Evolutionary conservation across 139 green algal species (phyloP).

Genomic region (Yamagishiella unicocca): DNA sequence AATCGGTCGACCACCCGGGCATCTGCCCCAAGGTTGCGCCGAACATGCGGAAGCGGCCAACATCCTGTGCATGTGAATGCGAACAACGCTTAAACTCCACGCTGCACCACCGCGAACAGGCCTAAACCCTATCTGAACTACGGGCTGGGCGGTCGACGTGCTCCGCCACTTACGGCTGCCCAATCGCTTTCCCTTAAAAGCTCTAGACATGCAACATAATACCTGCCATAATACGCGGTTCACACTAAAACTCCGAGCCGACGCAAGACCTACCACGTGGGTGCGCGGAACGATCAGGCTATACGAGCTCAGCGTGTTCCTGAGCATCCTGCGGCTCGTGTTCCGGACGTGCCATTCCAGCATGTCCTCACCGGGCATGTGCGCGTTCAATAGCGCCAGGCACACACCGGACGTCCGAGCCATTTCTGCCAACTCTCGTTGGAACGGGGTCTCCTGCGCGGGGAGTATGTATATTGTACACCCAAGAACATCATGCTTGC

Average conservation of each 20-base stretch:
- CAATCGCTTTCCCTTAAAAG: too few relatives aligned
- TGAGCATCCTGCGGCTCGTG: slow-evolving; percentile 47
- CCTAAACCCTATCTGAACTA: too few relatives aligned
- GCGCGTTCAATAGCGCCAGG: slow-evolving; percentile 74
- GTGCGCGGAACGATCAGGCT: slow-evolving; percentile 70
- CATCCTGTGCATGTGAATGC: too few relatives aligned
- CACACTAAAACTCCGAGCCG: too few relatives aligned
- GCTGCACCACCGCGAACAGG: too few relatives aligned
- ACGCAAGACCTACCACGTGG: slow-evolving; percentile 66
- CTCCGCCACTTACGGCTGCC: too few relatives aligned
- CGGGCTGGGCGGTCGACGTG: too few relatives aligned
- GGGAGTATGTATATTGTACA: neutral
- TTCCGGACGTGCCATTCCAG: slow-evolving; percentile 58
- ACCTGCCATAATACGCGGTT: too few relatives aligned
- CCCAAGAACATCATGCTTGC: neutral
- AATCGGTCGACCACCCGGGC: slow-evolving; percentile 75
- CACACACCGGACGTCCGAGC: slow-evolving; percentile 46
- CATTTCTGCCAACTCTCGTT: slow-evolving; percentile 58
- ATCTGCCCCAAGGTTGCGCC: slow-evolving; percentile 71
- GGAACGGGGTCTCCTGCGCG: slow-evolving; percentile 65
- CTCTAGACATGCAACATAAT: too few relatives aligned
- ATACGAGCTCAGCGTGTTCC: slow-evolving; percentile 60
- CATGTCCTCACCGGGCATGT: slow-evolving; percentile 57
- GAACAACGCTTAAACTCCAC: too few relatives aligned
- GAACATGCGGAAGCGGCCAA: slow-evolving; percentile 75